Evolutionary conservation across 2,329 filamentous ascomycete genomes (phyloP), one percentile per base, ranked within the genome.

Genomic region (Colletotrichum nymphaeae): DNA sequence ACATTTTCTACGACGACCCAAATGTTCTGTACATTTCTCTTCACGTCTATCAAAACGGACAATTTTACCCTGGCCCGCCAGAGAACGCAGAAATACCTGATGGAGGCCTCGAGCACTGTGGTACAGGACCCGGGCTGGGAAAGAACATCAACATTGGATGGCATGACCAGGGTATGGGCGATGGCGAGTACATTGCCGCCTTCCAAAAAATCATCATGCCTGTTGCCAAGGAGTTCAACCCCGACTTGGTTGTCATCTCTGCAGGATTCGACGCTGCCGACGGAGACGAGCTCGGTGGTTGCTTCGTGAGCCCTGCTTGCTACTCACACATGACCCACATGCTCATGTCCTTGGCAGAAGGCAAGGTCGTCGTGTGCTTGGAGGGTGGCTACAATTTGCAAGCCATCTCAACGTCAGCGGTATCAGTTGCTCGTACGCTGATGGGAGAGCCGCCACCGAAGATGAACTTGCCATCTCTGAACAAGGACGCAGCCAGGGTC

Each of bases 261-360:
- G 95, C 97, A 55, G 97, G 97, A 0, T 99, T 99, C 78, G 97
- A 99, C 81, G 97, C 97, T 19, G 97, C 97, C 0, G 94, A 94
- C 76, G 97, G 97, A 14, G 97, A 99, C 81, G 93, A 97, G 79
- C 89, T 99, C 1, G 97, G 97, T 63, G 95, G 94, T 37, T 99
- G 97, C 81, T 96, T 95, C 79, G 97, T 99, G 5, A 93, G 95
- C 1, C 97, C 97, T 0, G 85, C 92, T 5, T 97, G 97, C 80
- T 99, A 98, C 80, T 94, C 95, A 16, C 96, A 99, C 80, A 98
- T 99, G 97, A 98, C 97, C 19, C 95, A 98, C 80, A 98, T 98
- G 96, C 90, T 99, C 60, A 98, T 98, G 95, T 95, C 94, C 2
- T 87, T 99, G 24, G 96, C 97, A 0, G 89, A 92, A 57, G 97